Conservation (phyloP, 371 early-diverging fungal species). For the Smittium culicis region DNA sequence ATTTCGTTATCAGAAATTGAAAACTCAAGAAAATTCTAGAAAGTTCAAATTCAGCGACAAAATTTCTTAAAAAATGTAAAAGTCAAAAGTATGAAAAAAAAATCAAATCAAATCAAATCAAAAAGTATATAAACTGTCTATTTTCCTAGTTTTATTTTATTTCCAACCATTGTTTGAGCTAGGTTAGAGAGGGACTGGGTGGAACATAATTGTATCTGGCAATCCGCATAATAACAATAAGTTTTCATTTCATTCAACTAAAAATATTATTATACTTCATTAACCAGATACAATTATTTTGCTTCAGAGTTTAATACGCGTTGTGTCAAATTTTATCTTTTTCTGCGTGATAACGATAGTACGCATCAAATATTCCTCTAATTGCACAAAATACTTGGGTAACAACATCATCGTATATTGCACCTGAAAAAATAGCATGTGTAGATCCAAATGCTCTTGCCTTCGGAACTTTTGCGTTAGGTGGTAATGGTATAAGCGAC, state of each 20-base stretch:
- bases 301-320: background rate
- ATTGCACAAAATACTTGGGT: constrained; percentile 18
- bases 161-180: background rate
- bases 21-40: no score
- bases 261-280: background rate
- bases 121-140: background rate
- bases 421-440: constrained; percentile 6
- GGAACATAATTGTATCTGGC: background rate
- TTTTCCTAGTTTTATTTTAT: background rate
- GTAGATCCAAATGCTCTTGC: constrained; percentile 18
- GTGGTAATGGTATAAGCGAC: background rate
- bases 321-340: background rate
- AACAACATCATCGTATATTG: constrained; percentile 16
- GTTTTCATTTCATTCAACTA: background rate
- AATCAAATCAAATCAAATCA: background rate
- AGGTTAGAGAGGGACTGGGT: background rate
- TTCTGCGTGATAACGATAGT: constrained; percentile 12
- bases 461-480: constrained; percentile 12
- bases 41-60: background rate
- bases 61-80: no score
- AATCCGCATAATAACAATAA: background rate
- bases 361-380: constrained; percentile 12
- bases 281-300: background rate
- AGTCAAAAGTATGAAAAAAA: no score
- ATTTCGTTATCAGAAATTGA: no score